Base-by-base conservation (phyloP, 139 green algal genomes). In the Chlorella sp. region DNA sequence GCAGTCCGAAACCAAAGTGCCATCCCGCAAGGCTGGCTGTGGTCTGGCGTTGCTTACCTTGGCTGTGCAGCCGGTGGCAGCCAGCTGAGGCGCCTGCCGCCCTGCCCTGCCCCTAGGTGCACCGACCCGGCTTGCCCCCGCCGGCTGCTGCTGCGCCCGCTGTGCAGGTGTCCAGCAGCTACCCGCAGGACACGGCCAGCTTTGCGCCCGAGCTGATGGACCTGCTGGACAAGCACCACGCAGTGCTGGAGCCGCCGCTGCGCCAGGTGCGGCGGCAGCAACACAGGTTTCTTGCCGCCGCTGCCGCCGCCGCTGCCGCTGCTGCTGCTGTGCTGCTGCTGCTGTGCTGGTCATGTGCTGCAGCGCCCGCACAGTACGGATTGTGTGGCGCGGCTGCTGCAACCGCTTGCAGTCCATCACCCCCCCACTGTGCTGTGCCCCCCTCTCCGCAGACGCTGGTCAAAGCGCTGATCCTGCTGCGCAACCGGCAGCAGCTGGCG, bases 401-500 rank as follows among this genome's bases (percentile, higher is more conserved):
- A 30, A 36, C 28, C 26, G n/a, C 5, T 30, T 4, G 13, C 26
- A 36, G 13, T 26, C 60, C 34, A 30, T 30, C 60, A 5, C 28
- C 11, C 60, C 60, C 24, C 28, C 28, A 32, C 3, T 44, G 32
- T 73, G 64, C 64, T 70, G 8, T 26, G 14, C 75, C 51, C 20
- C 26, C 9, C 34, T 54, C 22, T 2, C 58, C 51, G 40, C 87
- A 89, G 26, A 83, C 85, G 0, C 84, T 98, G 79, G 94, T 96
- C 34, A 93, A 96, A 72, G 92, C 95, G 26, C 93, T 99, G 16
- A 98, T 99, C 46, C 92, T 99, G 81, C 84, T 99, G 88, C 87
- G 96, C 54, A 98, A 98, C 87, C 86, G 93, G 56, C 83, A 84
- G 51, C 88, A 94, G 85, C 76, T 98, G 65, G 44, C 85, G 0